Base-by-base conservation (phyloP, 2,329 filamentous ascomycete species). In the Reticulascus tulasneorum region DNA sequence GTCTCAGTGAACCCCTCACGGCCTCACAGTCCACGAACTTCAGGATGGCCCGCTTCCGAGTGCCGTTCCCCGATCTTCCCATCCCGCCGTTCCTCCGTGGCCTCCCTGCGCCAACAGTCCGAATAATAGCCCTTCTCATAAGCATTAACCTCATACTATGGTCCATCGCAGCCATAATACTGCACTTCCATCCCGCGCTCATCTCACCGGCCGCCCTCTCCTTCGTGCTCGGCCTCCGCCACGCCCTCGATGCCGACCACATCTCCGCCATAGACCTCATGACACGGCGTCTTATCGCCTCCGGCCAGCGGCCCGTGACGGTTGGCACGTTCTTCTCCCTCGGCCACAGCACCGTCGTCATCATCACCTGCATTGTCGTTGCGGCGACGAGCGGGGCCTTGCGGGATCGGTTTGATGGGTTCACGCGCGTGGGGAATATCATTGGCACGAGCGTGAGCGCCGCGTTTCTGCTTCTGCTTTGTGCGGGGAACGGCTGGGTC, bases 221-320 rank as follows among this genome's bases (percentile, higher is more conserved):
- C 18, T 97, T 94, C 60, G 87, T 87, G 0, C 75, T 97, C 9
- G 91, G 91, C 4, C 75, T 97, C 10, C 84, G 91, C 26, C 91
- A 97, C 68, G 91, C 91, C n/a, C 78, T 97, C 28, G 93, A 97
- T 54, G 93, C 91, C n/a, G 91, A 97, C 62, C 93, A 97, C 58
- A 77, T 75, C 52, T 63, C 64, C 50, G 91, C 90, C 45, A 98
- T 97, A 52, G 91, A 97, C 62, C 75, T 97, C 23, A 94, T 94
- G 82, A 97, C 93, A 1, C 77, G 93, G 4, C 81, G 91, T 7
- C 77, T 97, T 17, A 79, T 97, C 23, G 90, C 90, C 1, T 77
- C 86, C 0, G 89, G 88, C 13, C 87, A 93, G 54, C 78, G 79
- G 2, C 90, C 91, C 3, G 89, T 94, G 9, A 91, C 90, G 0